Evolutionary conservation across 2,329 filamentous ascomycete species (phyloP).

Genomic region (Sclerotinia borealis): DNA sequence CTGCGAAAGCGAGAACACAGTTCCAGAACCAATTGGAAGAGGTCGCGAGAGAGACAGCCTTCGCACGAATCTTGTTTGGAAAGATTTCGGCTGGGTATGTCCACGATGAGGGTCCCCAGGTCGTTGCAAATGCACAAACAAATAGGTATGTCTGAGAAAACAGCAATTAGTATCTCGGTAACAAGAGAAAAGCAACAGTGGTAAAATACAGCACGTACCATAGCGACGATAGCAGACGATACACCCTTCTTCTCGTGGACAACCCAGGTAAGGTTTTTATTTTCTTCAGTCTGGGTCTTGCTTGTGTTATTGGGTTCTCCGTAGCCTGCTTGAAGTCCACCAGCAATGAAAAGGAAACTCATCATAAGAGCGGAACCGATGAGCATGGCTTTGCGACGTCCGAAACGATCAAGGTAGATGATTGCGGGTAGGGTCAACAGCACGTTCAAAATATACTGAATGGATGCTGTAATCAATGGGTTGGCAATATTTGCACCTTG

Average conservation of each 20-base stretch:
- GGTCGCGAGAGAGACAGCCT: conserved; percentile 68
- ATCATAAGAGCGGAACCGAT: conserved; percentile 57
- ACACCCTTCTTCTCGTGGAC: conserved; percentile 45
- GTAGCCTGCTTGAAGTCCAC: conserved; percentile 54
- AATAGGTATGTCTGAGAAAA: conserved; percentile 55
- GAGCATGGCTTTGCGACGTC: conserved; percentile 61
- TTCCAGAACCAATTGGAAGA: conserved; percentile 73
- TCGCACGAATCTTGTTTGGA: conserved; percentile 63
- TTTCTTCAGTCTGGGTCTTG: conserved; percentile 34
- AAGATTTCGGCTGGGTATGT: conserved; percentile 63
- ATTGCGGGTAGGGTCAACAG: conserved; percentile 70
- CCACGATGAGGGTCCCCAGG: conserved; percentile 46
- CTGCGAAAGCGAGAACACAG: conserved; percentile 53
- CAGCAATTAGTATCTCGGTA: not conserved
- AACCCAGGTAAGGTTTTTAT: conserved; percentile 51
- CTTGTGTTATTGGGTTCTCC: conserved; percentile 43
- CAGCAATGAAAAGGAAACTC: conserved; percentile 55
- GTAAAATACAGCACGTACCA: not conserved
- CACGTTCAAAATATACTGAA: conserved; percentile 76
- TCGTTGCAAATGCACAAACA: conserved; percentile 61
- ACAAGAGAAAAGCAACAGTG: not conserved
- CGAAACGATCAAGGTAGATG: conserved; percentile 68
- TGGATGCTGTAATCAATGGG: conserved; percentile 58
- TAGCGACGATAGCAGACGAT: conserved; percentile 1
- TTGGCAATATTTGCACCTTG: conserved; percentile 52